These are phyloP conservation scores for Verticillium isaacii DNA, from an alignment of 2,329 filamentous ascomycete genomes.

Conservation along the genomic window DNA sequence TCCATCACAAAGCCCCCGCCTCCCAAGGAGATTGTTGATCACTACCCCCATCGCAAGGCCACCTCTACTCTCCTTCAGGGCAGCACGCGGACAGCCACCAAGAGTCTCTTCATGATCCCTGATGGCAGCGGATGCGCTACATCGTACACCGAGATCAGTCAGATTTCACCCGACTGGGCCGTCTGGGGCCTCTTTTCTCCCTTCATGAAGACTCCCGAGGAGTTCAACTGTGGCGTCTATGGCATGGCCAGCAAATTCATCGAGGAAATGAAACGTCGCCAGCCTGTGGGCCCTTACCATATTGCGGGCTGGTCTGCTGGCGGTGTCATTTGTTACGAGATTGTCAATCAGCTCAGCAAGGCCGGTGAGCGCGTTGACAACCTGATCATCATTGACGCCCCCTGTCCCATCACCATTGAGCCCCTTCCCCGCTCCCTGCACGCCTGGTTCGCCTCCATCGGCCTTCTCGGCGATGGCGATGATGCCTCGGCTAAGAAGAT, in stretches of 20 bases:
- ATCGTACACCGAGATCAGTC: slow-evolving; percentile 60
- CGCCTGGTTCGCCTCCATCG: slow-evolving; percentile 68
- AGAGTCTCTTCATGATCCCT: slow-evolving; percentile 49
- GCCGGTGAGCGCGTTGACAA: slow-evolving; percentile 53
- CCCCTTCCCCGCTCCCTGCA: slow-evolving; percentile 60
- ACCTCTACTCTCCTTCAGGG: slow-evolving; percentile 44
- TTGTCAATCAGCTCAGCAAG: slow-evolving; percentile 54
- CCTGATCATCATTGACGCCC: slow-evolving; percentile 62
- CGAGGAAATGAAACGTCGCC: slow-evolving; percentile 61
- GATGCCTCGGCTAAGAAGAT: slow-evolving; percentile 47
- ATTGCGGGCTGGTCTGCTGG: slow-evolving; percentile 74
- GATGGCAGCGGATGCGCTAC: slow-evolving; percentile 58
- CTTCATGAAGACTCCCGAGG: slow-evolving; percentile 57
- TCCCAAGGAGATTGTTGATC: slow-evolving; percentile 31
- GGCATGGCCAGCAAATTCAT: slow-evolving; percentile 47
- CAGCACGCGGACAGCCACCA: slow-evolving; percentile 34
- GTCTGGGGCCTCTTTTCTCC: slow-evolving; percentile 56
- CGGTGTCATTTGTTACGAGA: slow-evolving; percentile 67
- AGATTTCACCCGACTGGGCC: slow-evolving; percentile 40
- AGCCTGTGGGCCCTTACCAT: slow-evolving; percentile 63
- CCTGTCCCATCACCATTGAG: slow-evolving; percentile 63
- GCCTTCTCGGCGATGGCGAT: slow-evolving; percentile 61
- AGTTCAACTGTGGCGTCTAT: slow-evolving; percentile 51
- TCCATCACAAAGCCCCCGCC: slow-evolving; percentile 39
- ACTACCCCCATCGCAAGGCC: slow-evolving; percentile 46